Evolutionary conservation across 2,329 filamentous ascomycete species (phyloP).

Genomic region (Sporothrix curviconia): DNA sequence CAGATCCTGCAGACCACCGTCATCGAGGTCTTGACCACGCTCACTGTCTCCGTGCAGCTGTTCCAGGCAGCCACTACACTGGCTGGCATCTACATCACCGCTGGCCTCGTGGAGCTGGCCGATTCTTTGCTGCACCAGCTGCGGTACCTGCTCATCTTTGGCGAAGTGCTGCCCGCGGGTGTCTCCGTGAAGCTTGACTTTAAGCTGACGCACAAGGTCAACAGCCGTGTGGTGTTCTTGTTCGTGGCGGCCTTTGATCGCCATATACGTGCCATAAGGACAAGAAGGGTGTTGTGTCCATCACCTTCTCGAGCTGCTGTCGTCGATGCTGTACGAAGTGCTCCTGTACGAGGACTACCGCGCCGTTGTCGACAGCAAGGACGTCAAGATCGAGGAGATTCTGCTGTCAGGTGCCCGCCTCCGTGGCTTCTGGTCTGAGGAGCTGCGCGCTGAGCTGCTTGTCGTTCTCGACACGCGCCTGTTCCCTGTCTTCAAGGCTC

Average conservation of each 20-base stretch:
- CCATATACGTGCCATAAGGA: conserved; percentile 29
- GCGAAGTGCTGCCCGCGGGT: conserved; percentile 28
- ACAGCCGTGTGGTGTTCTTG: conserved; percentile 30
- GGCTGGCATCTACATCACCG: conserved; percentile 38
- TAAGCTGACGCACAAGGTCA: conserved; percentile 26
- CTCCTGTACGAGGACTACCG: conserved; percentile 33
- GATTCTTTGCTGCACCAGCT: conserved; percentile 41
- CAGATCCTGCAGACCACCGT: conserved; percentile 34
- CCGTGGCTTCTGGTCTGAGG: conserved; percentile 29
- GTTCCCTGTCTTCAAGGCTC: conserved; percentile 32
- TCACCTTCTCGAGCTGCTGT: conserved; percentile 37
- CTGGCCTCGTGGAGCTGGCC: conserved; percentile 33
- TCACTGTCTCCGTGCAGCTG: conserved; percentile 36
- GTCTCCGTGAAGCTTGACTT: conserved; percentile 33
- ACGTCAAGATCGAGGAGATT: conserved; percentile 26
- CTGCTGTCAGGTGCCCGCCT: conserved; percentile 35
- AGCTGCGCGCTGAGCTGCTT: conserved; percentile 26
- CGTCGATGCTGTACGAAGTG: conserved; percentile 33
- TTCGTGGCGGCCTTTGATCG: conserved; percentile 42
- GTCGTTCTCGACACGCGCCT: conserved; percentile 32
- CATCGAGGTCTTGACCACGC: conserved; percentile 33
- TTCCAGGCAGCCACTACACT: conserved; percentile 42
- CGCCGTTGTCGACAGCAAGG: conserved; percentile 21
- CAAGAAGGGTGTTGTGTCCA: conserved; percentile 23
- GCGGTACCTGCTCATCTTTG: conserved; percentile 44